Percentiles rank a stretch among this genome's conserved stretches.
Evolutionary conservation across 495 filamentous ascomycete species (phyloP).

Genomic region (Amniculicola lignicola): DNA sequence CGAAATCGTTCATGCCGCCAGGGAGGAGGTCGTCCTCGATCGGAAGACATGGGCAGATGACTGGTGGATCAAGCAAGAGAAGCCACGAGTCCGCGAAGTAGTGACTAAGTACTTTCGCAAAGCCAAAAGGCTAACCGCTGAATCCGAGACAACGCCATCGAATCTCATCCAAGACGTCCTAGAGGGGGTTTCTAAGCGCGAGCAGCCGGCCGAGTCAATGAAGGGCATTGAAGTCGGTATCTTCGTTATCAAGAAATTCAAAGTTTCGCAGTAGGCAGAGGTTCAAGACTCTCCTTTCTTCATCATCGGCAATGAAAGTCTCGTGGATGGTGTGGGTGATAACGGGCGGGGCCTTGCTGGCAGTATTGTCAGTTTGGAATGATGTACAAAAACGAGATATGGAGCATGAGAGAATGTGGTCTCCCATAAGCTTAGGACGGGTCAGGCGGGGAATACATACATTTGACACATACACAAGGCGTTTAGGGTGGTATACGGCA

Average conservation of each 20-base stretch:
- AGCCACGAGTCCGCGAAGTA: slow-evolving; percentile 59
- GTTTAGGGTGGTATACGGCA: no score
- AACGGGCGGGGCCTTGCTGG: no score
- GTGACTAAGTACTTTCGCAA: slow-evolving; percentile 59
- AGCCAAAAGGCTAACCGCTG: slow-evolving; percentile 42
- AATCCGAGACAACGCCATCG: slow-evolving; percentile 48
- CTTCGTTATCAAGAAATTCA: slow-evolving; percentile 57
- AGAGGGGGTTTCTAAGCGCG: slow-evolving; percentile 51
- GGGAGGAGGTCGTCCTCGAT: slow-evolving; percentile 53
- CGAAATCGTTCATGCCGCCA: slow-evolving; percentile 51
- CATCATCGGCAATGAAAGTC: no score
- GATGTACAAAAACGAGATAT: no score
- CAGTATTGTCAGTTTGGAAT: no score
- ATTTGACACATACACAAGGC: no score
- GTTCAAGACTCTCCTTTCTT: no score
- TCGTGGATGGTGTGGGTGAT: no score
- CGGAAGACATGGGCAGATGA: slow-evolving; percentile 59
- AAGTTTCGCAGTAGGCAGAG: no score
- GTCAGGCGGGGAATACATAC: no score
- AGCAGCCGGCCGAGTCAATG: slow-evolving; percentile 37
- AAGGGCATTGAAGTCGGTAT: slow-evolving; percentile 61
- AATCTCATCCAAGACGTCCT: slow-evolving; percentile 62
- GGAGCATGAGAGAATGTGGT: no score
- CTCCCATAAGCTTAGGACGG: no score
- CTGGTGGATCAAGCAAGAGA: slow-evolving; percentile 72